phyloP scores from a whole-genome alignment of 495 filamentous ascomycete genomes.

The Penicillium canariense region DNA sequence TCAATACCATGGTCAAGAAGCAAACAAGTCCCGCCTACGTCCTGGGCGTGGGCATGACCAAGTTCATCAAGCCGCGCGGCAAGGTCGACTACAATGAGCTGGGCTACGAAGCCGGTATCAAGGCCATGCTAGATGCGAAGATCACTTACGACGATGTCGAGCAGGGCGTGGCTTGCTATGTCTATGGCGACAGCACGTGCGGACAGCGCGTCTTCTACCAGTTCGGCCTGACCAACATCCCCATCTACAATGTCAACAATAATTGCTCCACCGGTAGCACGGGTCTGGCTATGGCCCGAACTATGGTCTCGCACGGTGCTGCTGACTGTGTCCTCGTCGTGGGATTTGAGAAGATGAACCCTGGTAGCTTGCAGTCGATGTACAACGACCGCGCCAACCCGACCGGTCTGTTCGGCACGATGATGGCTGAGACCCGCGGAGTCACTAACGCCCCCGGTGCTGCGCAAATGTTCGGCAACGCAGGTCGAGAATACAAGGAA shows the following conservation, averaged over 20 bases:
- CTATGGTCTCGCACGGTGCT: conserved; percentile 73
- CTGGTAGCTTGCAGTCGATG: conserved; percentile 75
- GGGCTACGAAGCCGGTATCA: conserved; percentile 92
- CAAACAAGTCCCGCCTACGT: conserved; percentile 68
- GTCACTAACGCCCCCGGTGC: conserved; percentile 76
- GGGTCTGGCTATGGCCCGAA: conserved; percentile 79
- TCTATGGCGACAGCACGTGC: conserved; percentile 92
- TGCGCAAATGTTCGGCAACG: conserved; percentile 95
- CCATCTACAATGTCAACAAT: conserved; percentile 97
- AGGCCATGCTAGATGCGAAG: conserved; percentile 91
- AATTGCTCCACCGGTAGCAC: conserved; percentile 95
- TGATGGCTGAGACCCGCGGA: conserved; percentile 82
- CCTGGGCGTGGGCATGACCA: conserved; percentile 96
- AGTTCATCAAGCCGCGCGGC: conserved; percentile 96
- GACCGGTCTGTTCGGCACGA: conserved; percentile 62
- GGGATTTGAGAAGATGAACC: conserved; percentile 97
- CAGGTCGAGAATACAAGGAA: conserved; percentile 92
- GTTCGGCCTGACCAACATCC: conserved; percentile 94
- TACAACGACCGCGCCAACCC: conserved; percentile 81
- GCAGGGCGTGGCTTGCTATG: conserved; percentile 94
- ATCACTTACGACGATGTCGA: conserved; percentile 97
- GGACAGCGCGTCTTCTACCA: conserved; percentile 99
- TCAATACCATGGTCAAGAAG: conserved; percentile 49
- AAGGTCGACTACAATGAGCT: conserved; percentile 69
- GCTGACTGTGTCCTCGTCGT: conserved; percentile 87